phyloP scores from a whole-genome alignment of 2,329 filamentous ascomycete genomes.

The Albifimbria verrucaria region DNA sequence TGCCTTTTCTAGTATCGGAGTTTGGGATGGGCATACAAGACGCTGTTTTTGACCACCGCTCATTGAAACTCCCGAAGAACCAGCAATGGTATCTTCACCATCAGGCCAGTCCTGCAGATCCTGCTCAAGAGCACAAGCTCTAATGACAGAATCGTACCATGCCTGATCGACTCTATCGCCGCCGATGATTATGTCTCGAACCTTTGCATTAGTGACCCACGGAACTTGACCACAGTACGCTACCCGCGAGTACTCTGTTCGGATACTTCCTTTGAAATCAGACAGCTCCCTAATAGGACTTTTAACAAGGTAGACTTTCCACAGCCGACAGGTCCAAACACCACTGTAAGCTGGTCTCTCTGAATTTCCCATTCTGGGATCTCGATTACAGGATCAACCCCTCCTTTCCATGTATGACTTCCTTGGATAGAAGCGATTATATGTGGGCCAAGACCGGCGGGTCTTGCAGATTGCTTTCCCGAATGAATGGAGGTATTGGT shows the following conservation, averaged over 20 bases:
- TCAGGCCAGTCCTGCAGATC: constrained; percentile 18
- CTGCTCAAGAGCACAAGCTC: constrained; percentile 18
- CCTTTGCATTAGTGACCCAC: constrained; percentile 14
- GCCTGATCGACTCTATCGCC: constrained; percentile 12
- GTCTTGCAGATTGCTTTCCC: no score
- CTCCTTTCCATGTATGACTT: not conserved
- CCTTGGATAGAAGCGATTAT: no score
- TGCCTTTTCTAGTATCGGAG: no score
- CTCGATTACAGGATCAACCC: not conserved
- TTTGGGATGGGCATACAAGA: constrained; percentile 26
- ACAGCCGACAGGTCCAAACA: constrained; percentile 26
- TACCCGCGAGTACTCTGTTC: constrained; percentile 11
- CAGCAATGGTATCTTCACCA: constrained; percentile 23
- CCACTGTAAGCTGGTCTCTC: constrained; percentile 14
- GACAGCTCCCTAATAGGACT: constrained; percentile 21
- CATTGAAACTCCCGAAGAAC: constrained; percentile 24
- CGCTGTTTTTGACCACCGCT: constrained; percentile 27
- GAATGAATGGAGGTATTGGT: no score
- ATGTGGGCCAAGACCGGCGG: no score
- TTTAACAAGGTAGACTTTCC: constrained; percentile 27
- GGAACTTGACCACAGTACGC: constrained; percentile 20
- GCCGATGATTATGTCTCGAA: constrained; percentile 22
- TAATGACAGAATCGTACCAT: constrained; percentile 17
- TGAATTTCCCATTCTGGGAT: not conserved
- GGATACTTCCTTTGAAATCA: constrained; percentile 11